Base-by-base conservation (phyloP, 2,329 filamentous ascomycete species). In the Diplodia corticola region DNA sequence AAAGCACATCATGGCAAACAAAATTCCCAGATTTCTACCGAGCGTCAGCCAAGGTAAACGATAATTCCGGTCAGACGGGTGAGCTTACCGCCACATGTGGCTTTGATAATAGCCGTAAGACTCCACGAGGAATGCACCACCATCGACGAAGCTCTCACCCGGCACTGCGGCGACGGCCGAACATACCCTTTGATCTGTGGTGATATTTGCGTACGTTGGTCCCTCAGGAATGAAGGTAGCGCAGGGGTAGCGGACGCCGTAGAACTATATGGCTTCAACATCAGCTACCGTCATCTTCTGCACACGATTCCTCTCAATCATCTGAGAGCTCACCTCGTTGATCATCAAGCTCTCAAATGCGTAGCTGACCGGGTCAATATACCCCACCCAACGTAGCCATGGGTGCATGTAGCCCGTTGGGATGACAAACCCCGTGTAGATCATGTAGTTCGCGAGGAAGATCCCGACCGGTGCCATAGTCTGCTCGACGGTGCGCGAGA, bases 371-470 rank as follows among this genome's bases (percentile, higher is more conserved):
- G 91, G 91, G 68, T 95, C 88, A 40, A 94, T 81, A 74, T 92
- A 94, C 74, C 90, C 90, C 68, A 96, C 86, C 92, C 92, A 96
- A 68, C 88, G 84, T 71, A 89, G 90, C 91, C 92, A 96, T 1
- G 81, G 85, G 7, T 90, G 83, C 90, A 92, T 95, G 77, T 94
- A 83, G 22, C 70, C 74, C 0, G 76, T 77, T 12, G 83, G 82
- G 64, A 85, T 81, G 1, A 80, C 77, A 74, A 93, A 91, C 68
- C 88, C 90, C n/a, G 90, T 91, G 76, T 83, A 85, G 70, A 84
- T 88, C 76, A 92, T 83, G 40, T 91, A 83, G 68, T 90, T 48
- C 89, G 83, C 85, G 61, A 91, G 79, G 69, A 91, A 76, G 70
- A 37, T 37, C 4, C 35, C 35, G 35, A 37, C 35, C n/a, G 78